phyloP scores from a whole-genome alignment of 805 yeast genomes.

The Suhomyces sp. region DNA sequence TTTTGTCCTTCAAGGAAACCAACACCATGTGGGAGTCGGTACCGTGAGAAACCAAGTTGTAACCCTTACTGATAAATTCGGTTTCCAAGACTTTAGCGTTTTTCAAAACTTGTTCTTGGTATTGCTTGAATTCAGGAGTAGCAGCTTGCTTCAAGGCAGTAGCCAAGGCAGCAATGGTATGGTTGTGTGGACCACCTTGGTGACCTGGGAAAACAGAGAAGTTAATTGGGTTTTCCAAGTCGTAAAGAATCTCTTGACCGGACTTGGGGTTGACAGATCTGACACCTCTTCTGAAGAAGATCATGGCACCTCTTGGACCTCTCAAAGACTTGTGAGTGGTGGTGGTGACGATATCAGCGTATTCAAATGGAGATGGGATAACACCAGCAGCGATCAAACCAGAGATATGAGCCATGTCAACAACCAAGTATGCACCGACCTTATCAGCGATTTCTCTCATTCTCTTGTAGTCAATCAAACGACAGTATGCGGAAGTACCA shows the following conservation, averaged over 20 bases:
- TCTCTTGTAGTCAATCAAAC: constrained; percentile 85
- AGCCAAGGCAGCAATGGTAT: constrained; percentile 93
- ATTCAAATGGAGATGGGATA: constrained; percentile 87
- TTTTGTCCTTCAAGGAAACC: constrained; percentile 73
- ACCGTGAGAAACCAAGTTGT: constrained; percentile 83
- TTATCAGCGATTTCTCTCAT: constrained; percentile 89
- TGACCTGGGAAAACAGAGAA: constrained; percentile 99
- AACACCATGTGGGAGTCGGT: constrained; percentile 93
- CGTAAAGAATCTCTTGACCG: constrained; percentile 83
- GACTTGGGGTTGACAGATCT: constrained; percentile 73
- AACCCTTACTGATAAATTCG: constrained; percentile 63
- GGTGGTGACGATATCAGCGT: constrained; percentile 95
- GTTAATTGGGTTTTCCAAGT: constrained; percentile 87
- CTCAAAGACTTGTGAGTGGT: constrained; percentile 97
- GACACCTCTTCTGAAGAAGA: constrained; percentile 93
- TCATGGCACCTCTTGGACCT: constrained; percentile 99
- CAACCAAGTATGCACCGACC: constrained; percentile 88
- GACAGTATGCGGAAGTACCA: constrained; percentile 94
- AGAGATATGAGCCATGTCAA: constrained; percentile 97
- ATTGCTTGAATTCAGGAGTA: constrained; percentile 82
- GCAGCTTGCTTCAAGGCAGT: constrained; percentile 92
- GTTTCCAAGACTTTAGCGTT: constrained; percentile 79
- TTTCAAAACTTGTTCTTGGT: constrained; percentile 78
- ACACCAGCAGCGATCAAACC: constrained; percentile 96
- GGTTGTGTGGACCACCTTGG: constrained; percentile 99